Evolutionary conservation across 2,329 filamentous ascomycete species (phyloP).

Genomic region (Macroventuria anomochaeta): DNA sequence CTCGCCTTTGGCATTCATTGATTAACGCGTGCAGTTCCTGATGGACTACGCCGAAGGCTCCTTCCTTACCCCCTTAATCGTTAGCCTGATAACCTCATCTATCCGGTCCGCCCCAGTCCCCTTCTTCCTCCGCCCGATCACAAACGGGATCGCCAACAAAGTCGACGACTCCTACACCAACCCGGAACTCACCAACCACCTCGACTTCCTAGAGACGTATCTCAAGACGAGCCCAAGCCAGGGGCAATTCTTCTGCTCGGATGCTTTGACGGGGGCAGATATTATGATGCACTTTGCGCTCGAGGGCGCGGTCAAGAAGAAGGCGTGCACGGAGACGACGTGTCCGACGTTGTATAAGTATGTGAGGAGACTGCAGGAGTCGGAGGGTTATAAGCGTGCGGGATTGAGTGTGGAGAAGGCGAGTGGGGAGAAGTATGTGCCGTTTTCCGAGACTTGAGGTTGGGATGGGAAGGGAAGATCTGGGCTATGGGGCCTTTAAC

Average conservation of each 20-base stretch:
- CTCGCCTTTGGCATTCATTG: too few relatives aligned
- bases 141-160: conserved; percentile 59
- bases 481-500: not conserved
- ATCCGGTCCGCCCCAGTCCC: conserved; percentile 63
- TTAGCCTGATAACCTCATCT: conserved; percentile 65
- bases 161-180: conserved; percentile 55
- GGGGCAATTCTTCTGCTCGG: conserved; percentile 60
- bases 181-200: conserved; percentile 56
- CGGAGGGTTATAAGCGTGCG: conserved; percentile 56
- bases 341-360: conserved; percentile 58
- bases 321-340: conserved; percentile 49
- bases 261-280: conserved; percentile 58
- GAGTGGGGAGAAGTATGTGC: conserved; percentile 46
- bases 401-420: conserved; percentile 58
- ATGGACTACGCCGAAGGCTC: conserved; percentile 88
- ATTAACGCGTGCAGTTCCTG: too few relatives aligned
- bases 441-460: conserved; percentile 35
- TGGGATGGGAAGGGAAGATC: not conserved
- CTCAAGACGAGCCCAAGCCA: conserved; percentile 54
- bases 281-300: conserved; percentile 61
- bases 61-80: conserved; percentile 74
- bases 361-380: conserved; percentile 52
- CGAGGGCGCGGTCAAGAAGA: conserved; percentile 50
- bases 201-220: conserved; percentile 59
- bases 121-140: conserved; percentile 73